Base-by-base conservation (phyloP, 768 basidiomycete species). In the Leucocoprinus sp. region DNA sequence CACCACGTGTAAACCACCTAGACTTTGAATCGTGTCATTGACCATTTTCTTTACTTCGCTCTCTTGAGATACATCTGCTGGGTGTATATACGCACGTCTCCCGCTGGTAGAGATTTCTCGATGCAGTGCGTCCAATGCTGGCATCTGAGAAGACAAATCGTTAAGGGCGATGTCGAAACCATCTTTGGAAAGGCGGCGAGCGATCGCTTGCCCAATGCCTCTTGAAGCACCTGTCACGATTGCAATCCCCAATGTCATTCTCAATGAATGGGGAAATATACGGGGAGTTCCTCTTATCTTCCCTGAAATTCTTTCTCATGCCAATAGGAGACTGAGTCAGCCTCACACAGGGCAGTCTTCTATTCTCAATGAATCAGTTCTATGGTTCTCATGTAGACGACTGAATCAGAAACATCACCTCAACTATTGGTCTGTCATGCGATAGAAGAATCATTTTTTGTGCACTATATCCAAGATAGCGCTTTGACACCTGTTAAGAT, bases 201-300 rank as follows among this genome's bases (percentile, higher is more conserved):
- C 69, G 31, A 74, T 68, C 36, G 69, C 70, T 22, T 64, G 59
- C 9, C 72, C 73, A 21, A 74, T 74, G 14, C 73, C 74, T 39
- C 65, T 67, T 2, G 64, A 62, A 9, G 63, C 64, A 24, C 72
- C 74, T 0, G 74, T 74, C 31, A 75, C 60, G 45, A 72, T 54
- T 2, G 69, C 71, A 37, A 68, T 57, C 24, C 52, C 42, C 21
- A 35, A 14, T 40, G 15, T 31, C 38, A 45, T 45, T 9, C n/a
- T n/a, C n/a, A n/a, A n/a, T n/a, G n/a, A n/a, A n/a, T n/a, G n/a
- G n/a, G n/a, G n/a, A n/a, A n/a, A n/a, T n/a, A n/a, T n/a, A n/a
- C n/a, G n/a, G n/a, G n/a, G n/a, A n/a, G n/a, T n/a, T n/a, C n/a
- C n/a, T n/a, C n/a, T n/a, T n/a, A n/a, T n/a, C n/a, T n/a, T n/a